Base-by-base conservation (phyloP, 306 rosid genomes). In the Citrullus amarus region DNA sequence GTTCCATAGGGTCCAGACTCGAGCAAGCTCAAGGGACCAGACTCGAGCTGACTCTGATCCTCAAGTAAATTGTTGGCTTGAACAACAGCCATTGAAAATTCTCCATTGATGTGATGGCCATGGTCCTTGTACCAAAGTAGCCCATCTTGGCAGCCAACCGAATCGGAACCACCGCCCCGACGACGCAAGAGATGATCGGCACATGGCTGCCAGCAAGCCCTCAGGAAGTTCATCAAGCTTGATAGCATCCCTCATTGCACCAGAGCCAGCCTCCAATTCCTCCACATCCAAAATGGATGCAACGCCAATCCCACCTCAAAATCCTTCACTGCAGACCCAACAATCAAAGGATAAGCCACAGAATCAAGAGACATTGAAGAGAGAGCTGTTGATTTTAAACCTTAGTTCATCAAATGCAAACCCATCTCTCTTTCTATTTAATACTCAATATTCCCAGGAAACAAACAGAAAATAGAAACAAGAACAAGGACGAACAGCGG, bases 211-310 rank as follows among this genome's bases (percentile, higher is more conserved):
- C 93, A 94, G 88, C 98, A 94, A 83, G 93, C 96, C 86, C 87
- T 89, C 86, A 94, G 88, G 80, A 86, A 85, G 93, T 90, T 86
- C 89, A 89, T 92, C 89, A 92, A 91, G 83, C 81, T 89, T 85
- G 96, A 92, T 92, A 92, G 81, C 98, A 94, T 94, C 93, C 98
- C 98, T 94, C 98, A 94, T 92, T 89, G 92, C 97, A 88, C 90
- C 92, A 75, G 81, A 71, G 86, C 80, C 90, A 86, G 82, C 85
- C 86, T 91, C 91, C 76, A 76, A 79, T 86, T 83, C 86, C 86
- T 86, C 89, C 87, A 86, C 97, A 92, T 92, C 97, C 96, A 88
- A 86, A 84, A 84, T 81, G 94, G 96, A 94, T 91, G 98, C 81
- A 82, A 73, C 66, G 68, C 80, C 77, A 84, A 79, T 57, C 67